Conservation (phyloP, 495 filamentous ascomycete species). For the Aspergillus nidulans region DNA sequence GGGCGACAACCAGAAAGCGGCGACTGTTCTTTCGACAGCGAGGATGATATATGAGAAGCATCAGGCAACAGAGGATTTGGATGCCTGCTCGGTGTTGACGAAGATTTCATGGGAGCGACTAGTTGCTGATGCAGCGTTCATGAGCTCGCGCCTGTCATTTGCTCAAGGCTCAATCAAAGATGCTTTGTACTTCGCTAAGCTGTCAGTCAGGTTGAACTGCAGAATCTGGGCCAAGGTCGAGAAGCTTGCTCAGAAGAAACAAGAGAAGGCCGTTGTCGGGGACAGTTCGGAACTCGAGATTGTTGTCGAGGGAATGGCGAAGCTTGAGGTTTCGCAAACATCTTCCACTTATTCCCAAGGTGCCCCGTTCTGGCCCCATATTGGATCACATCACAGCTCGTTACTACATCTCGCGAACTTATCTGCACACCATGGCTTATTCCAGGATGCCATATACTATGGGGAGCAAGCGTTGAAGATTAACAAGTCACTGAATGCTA, state of each 20-base stretch:
- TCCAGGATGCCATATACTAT: slow-evolving; percentile 87
- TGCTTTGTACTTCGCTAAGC: slow-evolving; percentile 62
- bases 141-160: slow-evolving; percentile 61
- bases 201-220: slow-evolving; percentile 61
- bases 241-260: slow-evolving; percentile 36
- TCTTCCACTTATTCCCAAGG: slow-evolving; percentile 42
- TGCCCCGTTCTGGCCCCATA: slow-evolving; percentile 75
- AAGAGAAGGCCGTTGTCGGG: slow-evolving; percentile 23
- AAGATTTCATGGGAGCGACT: slow-evolving; percentile 44
- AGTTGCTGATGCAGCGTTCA: slow-evolving; percentile 48
- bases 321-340: slow-evolving; percentile 37
- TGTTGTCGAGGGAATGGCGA: slow-evolving; percentile 41
- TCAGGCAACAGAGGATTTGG: slow-evolving; percentile 28
- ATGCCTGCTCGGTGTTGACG: slow-evolving; percentile 22
- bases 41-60: slow-evolving; percentile 33
- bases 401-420: slow-evolving; percentile 67
- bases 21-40: slow-evolving; percentile 26
- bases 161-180: slow-evolving; percentile 58
- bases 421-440: slow-evolving; percentile 78
- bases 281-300: slow-evolving; percentile 34
- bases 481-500: slow-evolving; percentile 61
- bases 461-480: slow-evolving; percentile 79
- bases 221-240: slow-evolving; percentile 70
- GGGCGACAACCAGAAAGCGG: slow-evolving; percentile 57
- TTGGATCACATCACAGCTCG: slow-evolving; percentile 64